phyloP scores from a whole-genome alignment of 1,139 yeast species.

The Nadsonia commutata region DNA sequence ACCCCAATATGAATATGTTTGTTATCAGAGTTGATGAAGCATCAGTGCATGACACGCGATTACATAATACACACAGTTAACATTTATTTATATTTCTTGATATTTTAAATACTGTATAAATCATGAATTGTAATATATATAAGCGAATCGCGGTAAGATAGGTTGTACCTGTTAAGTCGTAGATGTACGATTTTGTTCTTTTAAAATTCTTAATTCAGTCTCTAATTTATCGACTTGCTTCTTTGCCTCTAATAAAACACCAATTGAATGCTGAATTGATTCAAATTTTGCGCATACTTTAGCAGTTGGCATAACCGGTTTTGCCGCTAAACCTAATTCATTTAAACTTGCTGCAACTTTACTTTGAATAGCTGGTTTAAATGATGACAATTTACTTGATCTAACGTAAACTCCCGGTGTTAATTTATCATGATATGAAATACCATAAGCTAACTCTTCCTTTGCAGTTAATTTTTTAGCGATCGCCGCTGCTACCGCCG shows the following conservation, averaged over 20 bases:
- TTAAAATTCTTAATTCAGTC: constrained; percentile 55
- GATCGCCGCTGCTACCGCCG: constrained; percentile 26
- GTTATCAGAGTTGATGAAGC: no score
- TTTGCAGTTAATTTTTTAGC: constrained; percentile 52
- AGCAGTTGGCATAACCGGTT: constrained; percentile 83
- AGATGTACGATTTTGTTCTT: constrained; percentile 16
- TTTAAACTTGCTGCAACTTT: constrained; percentile 60
- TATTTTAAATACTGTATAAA: no score
- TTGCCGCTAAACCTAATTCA: constrained; percentile 61
- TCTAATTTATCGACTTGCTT: constrained; percentile 78
- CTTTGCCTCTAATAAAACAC: constrained; percentile 66
- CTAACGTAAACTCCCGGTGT: constrained; percentile 67
- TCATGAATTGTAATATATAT: no score
- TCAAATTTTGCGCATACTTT: constrained; percentile 71
- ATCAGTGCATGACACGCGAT: no score
- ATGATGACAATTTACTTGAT: constrained; percentile 47
- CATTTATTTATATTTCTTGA: no score
- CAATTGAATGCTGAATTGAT: constrained; percentile 55
- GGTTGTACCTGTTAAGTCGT: no score
- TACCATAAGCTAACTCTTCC: constrained; percentile 79
- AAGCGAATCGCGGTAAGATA: no score
- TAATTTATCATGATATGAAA: constrained; percentile 68
- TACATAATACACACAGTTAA: no score
- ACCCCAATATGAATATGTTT: no score
- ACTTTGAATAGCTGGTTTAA: constrained; percentile 59